phyloP scores from a whole-genome alignment of 2,329 filamentous ascomycete species.

The Iodosphaeria phyllophila region DNA sequence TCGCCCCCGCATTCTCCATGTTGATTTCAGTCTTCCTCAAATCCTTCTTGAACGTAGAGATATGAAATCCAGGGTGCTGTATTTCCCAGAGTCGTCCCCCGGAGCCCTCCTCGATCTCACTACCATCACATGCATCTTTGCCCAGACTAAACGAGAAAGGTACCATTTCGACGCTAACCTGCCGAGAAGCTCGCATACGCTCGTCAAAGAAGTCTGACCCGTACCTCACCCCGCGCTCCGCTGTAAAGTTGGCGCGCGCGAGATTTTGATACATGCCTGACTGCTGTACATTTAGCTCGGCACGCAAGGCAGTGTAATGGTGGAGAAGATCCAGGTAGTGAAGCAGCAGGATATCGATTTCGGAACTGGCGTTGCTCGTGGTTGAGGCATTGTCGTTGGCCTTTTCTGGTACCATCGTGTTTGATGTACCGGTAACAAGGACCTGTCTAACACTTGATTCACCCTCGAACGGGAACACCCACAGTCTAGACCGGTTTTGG shows the following conservation, averaged over 20 bases:
- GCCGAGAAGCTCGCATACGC: conserved; percentile 45
- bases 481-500: no score
- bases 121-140: neutral
- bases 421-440: conserved; percentile 1
- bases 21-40: no score
- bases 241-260: conserved; percentile 59
- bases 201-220: conserved; percentile 55
- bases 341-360: conserved; percentile 44
- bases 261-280: conserved; percentile 37
- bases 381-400: no score
- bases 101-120: neutral
- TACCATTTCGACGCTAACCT: conserved; percentile 17
- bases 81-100: no score
- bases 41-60: no score
- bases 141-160: no score
- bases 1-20: conserved; percentile 1
- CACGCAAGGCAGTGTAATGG: conserved; percentile 42
- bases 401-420: conserved; percentile 11
- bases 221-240: conserved; percentile 43
- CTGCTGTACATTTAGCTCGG: conserved; percentile 32
- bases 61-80: no score
- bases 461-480: no score
- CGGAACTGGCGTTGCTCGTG: no score
- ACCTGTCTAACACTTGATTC: conserved; percentile 1
- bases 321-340: conserved; percentile 48